Percentiles rank a stretch among this genome's conserved stretches.
phyloP scores from a whole-genome alignment of 805 yeast species.

The Yarrowia bubula region DNA sequence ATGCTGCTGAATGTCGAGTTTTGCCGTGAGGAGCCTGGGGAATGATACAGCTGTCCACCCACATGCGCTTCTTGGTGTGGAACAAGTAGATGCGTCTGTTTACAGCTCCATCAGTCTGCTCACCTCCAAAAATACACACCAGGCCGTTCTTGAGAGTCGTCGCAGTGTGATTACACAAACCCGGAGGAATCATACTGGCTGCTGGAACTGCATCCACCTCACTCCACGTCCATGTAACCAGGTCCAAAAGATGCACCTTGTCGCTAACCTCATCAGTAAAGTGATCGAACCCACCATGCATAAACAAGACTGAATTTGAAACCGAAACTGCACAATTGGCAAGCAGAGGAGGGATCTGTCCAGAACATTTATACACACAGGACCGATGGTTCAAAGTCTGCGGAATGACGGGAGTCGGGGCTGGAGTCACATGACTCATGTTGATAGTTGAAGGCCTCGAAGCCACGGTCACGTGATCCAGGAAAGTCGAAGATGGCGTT shows the following conservation, averaged over 20 bases:
- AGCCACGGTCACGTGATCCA: not conserved
- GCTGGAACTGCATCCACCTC: not conserved
- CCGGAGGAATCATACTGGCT: not conserved
- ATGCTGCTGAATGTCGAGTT: not conserved
- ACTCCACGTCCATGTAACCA: constrained; percentile 3
- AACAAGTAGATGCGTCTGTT: not conserved
- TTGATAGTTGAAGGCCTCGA: not conserved
- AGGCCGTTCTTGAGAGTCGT: constrained; percentile 1
- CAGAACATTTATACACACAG: not conserved
- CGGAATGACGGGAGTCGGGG: not conserved
- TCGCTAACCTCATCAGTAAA: constrained; percentile 9
- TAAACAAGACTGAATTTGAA: not conserved
- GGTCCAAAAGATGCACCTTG: not conserved
- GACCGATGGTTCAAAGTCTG: not conserved
- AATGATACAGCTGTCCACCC: not conserved
- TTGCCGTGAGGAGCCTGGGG: constrained; percentile 5
- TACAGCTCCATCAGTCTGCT: not conserved
- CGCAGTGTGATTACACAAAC: not conserved
- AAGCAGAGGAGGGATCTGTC: constrained; percentile 3
- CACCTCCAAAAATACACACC: not conserved
- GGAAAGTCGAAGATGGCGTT: not conserved
- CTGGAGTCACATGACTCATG: not conserved
- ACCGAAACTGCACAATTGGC: constrained; percentile 10
- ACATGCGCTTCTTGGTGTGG: not conserved
- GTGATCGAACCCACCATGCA: constrained; percentile 20